Conservation (phyloP, 495 filamentous ascomycete species). For the Massariosphaeria phaeospora region DNA sequence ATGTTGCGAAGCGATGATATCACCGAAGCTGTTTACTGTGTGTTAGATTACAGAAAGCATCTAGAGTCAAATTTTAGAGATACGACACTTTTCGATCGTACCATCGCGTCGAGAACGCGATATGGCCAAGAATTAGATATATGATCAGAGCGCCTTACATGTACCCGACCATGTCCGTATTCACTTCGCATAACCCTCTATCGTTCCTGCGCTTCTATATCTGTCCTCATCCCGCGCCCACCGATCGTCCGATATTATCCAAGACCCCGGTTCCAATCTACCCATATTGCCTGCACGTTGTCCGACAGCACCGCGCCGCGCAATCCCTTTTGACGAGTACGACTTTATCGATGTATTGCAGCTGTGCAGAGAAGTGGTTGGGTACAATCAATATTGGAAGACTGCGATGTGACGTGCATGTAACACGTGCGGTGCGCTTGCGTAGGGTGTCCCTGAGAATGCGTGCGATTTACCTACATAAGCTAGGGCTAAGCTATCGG, state of each 20-base stretch:
- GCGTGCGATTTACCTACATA: background rate
- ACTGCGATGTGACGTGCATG: conserved; percentile 23
- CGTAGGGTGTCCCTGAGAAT: conserved; percentile 1
- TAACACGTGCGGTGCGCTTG: background rate
- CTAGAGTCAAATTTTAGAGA: too few species aligned
- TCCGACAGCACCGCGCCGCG: background rate
- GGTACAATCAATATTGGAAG: conserved; percentile 7
- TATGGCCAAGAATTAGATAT: too few species aligned
- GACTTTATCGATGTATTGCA: conserved; percentile 8
- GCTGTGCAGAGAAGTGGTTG: background rate
- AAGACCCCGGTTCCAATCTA: background rate
- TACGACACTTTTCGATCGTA: too few species aligned
- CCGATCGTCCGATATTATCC: background rate
- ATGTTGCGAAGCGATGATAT: too few species aligned
- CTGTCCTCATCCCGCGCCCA: too few species aligned
- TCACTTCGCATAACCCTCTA: too few species aligned
- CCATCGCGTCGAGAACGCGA: too few species aligned
- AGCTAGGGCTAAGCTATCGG: background rate
- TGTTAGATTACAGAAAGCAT: too few species aligned
- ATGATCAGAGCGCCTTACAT: too few species aligned
- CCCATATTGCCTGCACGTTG: background rate
- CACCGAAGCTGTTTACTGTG: too few species aligned
- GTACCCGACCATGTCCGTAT: too few species aligned
- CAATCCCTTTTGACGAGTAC: background rate
- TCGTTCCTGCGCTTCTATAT: too few species aligned